Percentiles rank a stretch among this genome's conserved stretches.
Evolutionary conservation across 441 rosid species (phyloP).

Genomic region (Erysimum cheiri): DNA sequence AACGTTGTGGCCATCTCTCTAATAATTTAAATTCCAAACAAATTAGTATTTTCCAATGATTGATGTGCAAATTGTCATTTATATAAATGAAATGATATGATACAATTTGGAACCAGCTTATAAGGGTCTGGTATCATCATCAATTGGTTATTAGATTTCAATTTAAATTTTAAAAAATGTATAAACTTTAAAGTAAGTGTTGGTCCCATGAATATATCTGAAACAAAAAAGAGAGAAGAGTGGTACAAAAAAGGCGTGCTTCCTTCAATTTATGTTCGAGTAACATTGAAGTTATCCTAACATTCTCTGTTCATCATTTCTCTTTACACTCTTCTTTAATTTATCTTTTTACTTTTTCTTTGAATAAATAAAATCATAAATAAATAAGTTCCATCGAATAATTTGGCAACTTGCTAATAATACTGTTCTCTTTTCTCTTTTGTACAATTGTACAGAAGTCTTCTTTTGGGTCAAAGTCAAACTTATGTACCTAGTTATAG

Average conservation of each 20-base stretch:
- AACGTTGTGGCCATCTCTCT: conserved; percentile 44
- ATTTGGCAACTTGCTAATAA: conserved; percentile 41
- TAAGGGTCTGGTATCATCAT: conserved; percentile 16
- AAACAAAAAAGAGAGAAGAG: conserved; percentile 33
- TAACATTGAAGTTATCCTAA: conserved; percentile 45
- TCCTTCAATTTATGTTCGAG: conserved; percentile 45
- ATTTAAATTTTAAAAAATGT: neutral
- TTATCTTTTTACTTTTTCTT: conserved; percentile 10
- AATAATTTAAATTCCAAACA: conserved; percentile 13
- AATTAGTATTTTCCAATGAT: conserved; percentile 14
- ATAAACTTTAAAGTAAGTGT: conserved; percentile 12
- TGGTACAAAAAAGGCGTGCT: conserved; percentile 45
- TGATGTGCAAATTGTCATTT: conserved; percentile 11
- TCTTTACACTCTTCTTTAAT: conserved; percentile 19
- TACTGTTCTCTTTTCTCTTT: conserved; percentile 31
- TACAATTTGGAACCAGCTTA: conserved; percentile 23
- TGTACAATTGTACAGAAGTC: conserved; percentile 40
- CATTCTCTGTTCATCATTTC: conserved; percentile 48
- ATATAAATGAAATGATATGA: conserved; percentile 21
- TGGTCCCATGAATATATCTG: conserved; percentile 44
- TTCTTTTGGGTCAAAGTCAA: conserved; percentile 43
- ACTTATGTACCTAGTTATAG: conserved; percentile 25
- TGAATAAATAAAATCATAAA: too few species aligned
- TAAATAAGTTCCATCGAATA: too few species aligned
- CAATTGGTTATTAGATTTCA: conserved; percentile 18